Evolutionary conservation across 352 stramenopile genomes (phyloP), one percentile per base, ranked within the genome.

Genomic region (Phytophthora pini): DNA sequence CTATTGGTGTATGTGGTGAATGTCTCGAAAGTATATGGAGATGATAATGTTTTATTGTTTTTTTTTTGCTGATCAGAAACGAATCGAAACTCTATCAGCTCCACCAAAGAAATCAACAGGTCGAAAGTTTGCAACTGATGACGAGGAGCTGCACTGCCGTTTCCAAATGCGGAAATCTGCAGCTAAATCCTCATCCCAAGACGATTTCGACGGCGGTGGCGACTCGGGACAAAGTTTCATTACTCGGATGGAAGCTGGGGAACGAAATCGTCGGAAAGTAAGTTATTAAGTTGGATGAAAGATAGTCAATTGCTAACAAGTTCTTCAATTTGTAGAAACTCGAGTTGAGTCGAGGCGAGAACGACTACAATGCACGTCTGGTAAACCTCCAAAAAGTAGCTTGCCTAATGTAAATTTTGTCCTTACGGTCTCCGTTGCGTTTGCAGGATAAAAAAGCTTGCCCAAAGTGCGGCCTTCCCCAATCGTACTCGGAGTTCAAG

Each of bases 401-500:
- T 36, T 13, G 9, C 31, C 31, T 15, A 45, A 2, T 50, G 13
- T 24, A 52, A 45, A 17, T 52, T 34, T 17, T 38, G 8, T 29
- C 8, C 49, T 56, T 20, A 56, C 20, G 24, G 20, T 43, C 17
- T 29, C 22, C 24, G 17, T n/a, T 49, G 12, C 24, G 24, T 9
- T 24, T n/a, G 41, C 50, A 93, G 87, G 85, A 90, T 70, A 95
- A 94, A 49, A 93, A 93, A 43, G 72, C 74, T 2, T 95, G 87
- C 27, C 87, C 85, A 3, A 89, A 81, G 38, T 95, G 87, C 52
- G 59, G 70, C 3, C 67, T 84, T 47, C 56, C 78, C 11, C 87
- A 95, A 60, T 93, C 85, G 20, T 95, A 92, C 51, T 87, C 87
- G 1, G 87, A 95, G 55, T 88, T 77, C n/a, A 85, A 83, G 9